These are phyloP conservation scores for Phytophthora foliorum DNA, from an alignment of 352 stramenopile species.

Conservation along the genomic window DNA sequence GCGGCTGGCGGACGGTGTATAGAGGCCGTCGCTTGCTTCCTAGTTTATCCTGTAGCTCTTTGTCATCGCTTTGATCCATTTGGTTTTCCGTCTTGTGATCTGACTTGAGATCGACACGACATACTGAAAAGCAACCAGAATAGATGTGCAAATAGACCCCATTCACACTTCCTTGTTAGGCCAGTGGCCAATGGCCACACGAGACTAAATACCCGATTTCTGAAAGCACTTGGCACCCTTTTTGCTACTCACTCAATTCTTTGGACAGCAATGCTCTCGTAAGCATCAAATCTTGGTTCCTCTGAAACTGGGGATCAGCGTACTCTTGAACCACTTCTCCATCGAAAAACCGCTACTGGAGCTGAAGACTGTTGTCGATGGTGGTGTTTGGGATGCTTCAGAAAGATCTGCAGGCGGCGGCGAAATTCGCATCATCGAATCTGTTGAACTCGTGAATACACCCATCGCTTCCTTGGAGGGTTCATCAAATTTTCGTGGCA, in stretches of 20 bases:
- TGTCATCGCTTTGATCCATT: conserved; percentile 18
- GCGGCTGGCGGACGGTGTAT: conserved; percentile 58
- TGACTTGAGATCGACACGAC: neutral
- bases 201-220: neutral
- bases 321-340: conserved; percentile 49
- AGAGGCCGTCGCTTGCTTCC: conserved; percentile 34
- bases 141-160: conserved; percentile 7
- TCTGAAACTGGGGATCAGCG: conserved; percentile 21
- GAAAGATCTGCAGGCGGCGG: neutral
- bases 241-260: neutral
- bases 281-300: neutral
- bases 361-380: conserved; percentile 33
- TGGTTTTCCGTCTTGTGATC: conserved; percentile 6
- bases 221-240: neutral
- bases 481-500: conserved; percentile 24
- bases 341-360: conserved; percentile 49
- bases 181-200: neutral
- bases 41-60: neutral
- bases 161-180: conserved; percentile 3
- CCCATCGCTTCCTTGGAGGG: neutral
- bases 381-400: neutral
- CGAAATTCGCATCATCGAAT: conserved; percentile 16
- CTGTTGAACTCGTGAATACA: neutral
- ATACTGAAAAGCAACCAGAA: conserved; percentile 21
- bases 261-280: neutral